These are phyloP conservation scores for Irpex sp. DNA, from an alignment of 1,284 basidiomycete genomes.

Conservation along the genomic window DNA sequence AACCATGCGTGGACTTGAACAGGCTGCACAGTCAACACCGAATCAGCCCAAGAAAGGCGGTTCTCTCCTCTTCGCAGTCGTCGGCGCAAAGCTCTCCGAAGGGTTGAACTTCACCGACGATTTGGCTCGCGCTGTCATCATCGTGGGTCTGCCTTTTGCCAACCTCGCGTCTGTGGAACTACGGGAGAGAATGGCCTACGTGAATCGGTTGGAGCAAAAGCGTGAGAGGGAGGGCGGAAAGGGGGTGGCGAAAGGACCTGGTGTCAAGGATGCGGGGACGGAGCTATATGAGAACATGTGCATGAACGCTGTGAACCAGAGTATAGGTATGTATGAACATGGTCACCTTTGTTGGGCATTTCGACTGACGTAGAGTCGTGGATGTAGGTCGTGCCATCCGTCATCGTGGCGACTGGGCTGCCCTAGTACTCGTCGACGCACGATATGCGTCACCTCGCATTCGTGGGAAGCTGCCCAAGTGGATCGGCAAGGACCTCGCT, in stretches of 20 bases:
- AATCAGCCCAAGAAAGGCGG: slow-evolving; percentile 43
- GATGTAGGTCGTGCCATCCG: slow-evolving; percentile 81
- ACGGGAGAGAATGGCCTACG: slow-evolving; percentile 88
- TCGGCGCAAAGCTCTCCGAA: slow-evolving; percentile 96
- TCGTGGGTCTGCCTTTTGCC: slow-evolving; percentile 92
- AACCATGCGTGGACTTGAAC: neutral
- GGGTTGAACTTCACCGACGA: slow-evolving; percentile 95
- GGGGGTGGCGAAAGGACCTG: slow-evolving; percentile 25
- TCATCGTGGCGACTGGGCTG: slow-evolving; percentile 85
- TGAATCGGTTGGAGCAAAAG: slow-evolving; percentile 54
- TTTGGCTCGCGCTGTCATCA: slow-evolving; percentile 84
- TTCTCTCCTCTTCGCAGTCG: slow-evolving; percentile 86
- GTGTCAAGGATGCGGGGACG: slow-evolving; percentile 69
- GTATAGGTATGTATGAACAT: slow-evolving; percentile 70
- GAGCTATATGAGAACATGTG: slow-evolving; percentile 93
- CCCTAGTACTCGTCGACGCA: slow-evolving; percentile 78
- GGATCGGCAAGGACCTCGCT: slow-evolving; percentile 74
- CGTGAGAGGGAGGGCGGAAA: slow-evolving; percentile 23
- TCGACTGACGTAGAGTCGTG: neutral
- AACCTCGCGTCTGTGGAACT: slow-evolving; percentile 90
- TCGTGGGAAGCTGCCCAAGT: slow-evolving; percentile 76
- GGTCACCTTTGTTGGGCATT: neutral
- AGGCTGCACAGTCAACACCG: neutral
- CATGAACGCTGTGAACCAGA: slow-evolving; percentile 97
- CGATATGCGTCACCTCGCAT: slow-evolving; percentile 72